phyloP scores from a whole-genome alignment of 2,329 filamentous ascomycete genomes.

The Exophiala sp. region DNA sequence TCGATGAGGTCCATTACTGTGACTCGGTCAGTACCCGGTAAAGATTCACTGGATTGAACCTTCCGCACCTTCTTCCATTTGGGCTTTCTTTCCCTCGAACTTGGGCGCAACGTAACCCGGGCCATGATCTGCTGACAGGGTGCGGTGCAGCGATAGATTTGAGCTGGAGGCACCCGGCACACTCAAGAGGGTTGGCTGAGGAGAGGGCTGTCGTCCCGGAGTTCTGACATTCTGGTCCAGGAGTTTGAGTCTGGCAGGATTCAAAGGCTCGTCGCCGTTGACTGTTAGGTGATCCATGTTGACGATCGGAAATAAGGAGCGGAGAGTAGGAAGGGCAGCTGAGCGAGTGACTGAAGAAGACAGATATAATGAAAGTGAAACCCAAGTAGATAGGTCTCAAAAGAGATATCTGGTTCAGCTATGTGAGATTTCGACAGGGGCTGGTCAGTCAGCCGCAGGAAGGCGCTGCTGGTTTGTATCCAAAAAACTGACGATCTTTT shows the following conservation, averaged over 20 bases:
- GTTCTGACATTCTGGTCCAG: conserved; percentile 53
- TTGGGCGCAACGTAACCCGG: conserved; percentile 92
- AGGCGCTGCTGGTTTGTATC: not conserved
- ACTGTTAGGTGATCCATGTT: conserved; percentile 18
- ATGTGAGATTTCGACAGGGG: not conserved
- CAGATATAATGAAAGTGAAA: not conserved
- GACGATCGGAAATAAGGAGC: not conserved
- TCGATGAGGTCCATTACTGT: conserved; percentile 76
- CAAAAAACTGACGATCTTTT: no score
- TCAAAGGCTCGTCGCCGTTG: conserved; percentile 21
- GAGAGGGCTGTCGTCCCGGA: conserved; percentile 68
- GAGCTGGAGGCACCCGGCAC: conserved; percentile 56
- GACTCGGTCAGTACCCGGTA: conserved; percentile 28
- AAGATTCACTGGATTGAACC: conserved; percentile 25
- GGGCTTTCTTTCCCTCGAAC: conserved; percentile 86
- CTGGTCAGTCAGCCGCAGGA: not conserved
- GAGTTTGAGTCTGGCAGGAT: conserved; percentile 51
- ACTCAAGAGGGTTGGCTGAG: conserved; percentile 81
- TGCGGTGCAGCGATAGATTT: conserved; percentile 55
- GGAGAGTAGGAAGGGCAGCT: not conserved
- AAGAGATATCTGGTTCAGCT: not conserved
- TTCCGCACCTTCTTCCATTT: conserved; percentile 71
- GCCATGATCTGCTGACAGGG: conserved; percentile 83
- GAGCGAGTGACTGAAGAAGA: not conserved
- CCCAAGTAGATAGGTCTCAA: not conserved